These are phyloP conservation scores for Chalciporus sphaerocephalus DNA, from an alignment of 768 basidiomycete species.

Conservation along the genomic window DNA sequence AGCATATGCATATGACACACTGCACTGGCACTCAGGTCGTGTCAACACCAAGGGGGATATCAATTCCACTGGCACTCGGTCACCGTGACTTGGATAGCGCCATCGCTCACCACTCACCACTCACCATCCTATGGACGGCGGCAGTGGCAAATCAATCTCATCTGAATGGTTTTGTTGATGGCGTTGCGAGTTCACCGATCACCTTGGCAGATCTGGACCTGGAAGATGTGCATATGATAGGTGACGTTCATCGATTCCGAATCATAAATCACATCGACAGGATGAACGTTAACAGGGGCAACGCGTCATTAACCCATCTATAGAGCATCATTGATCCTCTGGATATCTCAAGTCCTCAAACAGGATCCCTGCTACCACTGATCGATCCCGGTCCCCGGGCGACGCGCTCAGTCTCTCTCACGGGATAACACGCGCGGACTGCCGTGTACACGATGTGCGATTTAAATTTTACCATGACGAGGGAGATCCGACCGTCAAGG, in stretches of 20 bases:
- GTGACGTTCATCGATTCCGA: not conserved
- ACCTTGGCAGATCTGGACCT: not conserved
- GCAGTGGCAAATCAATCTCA: not conserved
- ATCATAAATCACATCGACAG: no score
- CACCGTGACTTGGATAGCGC: no score
- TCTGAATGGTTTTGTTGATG: not conserved
- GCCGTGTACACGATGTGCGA: not conserved
- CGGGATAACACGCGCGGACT: not conserved
- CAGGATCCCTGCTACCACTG: no score
- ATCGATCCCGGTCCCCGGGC: no score
- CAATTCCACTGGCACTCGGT: no score
- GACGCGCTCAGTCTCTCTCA: no score
- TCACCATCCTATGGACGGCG: not conserved
- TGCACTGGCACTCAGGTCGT: no score
- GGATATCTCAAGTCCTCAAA: no score
- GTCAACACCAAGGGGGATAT: no score
- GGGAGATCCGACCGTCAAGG: constrained; percentile 17
- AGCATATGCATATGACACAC: no score
- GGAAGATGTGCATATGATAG: not conserved
- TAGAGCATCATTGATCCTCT: not conserved
- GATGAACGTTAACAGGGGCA: not conserved
- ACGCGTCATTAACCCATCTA: not conserved
- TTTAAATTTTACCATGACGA: constrained; percentile 6
- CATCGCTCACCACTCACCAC: no score
- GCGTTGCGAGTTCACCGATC: not conserved